A percentile compares a stretch with the other conserved stretches of the same genome.
Conservation (phyloP, 2,329 filamentous ascomycete genomes). For the Stylonectria norvegica region DNA sequence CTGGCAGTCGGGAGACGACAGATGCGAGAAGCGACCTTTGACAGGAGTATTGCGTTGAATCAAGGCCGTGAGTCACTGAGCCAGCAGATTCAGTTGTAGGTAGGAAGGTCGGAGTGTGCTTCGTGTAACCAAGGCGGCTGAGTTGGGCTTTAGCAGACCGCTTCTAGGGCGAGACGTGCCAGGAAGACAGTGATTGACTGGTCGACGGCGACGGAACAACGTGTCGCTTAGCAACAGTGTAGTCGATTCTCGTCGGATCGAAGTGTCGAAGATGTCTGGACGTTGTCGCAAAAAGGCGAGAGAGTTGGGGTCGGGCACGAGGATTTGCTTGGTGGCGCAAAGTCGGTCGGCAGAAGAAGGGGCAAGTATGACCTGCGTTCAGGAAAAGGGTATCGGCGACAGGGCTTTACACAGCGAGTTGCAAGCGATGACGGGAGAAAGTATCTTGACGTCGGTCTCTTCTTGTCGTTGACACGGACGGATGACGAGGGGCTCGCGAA, state of each 20-base stretch:
- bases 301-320: too few relatives aligned
- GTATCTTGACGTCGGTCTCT: too few relatives aligned
- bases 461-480: conserved; percentile 17
- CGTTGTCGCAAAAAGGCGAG: too few relatives aligned
- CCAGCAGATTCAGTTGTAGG: conserved; percentile 8
- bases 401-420: conserved; percentile 13
- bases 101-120: too few relatives aligned
- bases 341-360: conserved; percentile 13
- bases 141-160: conserved; percentile 15
- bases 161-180: conserved; percentile 10
- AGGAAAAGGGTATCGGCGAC: conserved; percentile 8
- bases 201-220: too few relatives aligned
- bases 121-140: too few relatives aligned
- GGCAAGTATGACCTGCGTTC: conserved; percentile 4
- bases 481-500: conserved; percentile 24
- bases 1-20: neutral
- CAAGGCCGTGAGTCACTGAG: conserved; percentile 8
- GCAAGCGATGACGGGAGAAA: conserved; percentile 8
- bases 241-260: too few relatives aligned
- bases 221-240: too few relatives aligned
- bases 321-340: conserved; percentile 13
- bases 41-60: neutral
- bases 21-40: neutral
- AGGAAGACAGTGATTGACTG: neutral
- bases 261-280: too few relatives aligned